phyloP scores from a whole-genome alignment of 805 yeast species.

The Ogataea saltuana region DNA sequence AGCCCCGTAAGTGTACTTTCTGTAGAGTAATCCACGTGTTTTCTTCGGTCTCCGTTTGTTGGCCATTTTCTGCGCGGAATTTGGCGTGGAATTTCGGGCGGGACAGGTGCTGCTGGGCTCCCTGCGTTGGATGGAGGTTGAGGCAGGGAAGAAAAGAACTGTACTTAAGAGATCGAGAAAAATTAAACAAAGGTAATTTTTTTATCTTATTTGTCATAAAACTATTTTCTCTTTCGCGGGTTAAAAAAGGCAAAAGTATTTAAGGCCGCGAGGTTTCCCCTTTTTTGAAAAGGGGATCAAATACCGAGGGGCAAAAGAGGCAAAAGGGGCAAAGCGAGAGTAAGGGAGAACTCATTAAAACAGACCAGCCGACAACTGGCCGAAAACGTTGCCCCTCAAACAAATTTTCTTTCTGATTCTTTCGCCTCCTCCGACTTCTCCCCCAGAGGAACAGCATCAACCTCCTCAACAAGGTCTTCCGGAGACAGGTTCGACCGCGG shows the following conservation, averaged over 20 bases:
- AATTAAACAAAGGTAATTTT: background rate
- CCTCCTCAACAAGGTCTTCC: constrained; percentile 14
- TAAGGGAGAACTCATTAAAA: no score
- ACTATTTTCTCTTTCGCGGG: no score
- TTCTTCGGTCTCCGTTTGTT: constrained; percentile 87
- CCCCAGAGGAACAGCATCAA: constrained; percentile 3
- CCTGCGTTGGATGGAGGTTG: background rate
- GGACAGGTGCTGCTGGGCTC: background rate
- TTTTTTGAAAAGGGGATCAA: no score
- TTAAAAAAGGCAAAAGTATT: no score
- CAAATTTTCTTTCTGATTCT: background rate
- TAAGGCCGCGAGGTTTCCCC: no score
- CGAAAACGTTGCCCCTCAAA: background rate
- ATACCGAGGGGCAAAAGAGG: no score
- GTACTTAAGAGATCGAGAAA: background rate
- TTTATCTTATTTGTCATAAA: background rate
- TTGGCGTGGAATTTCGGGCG: background rate
- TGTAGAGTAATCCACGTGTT: constrained; percentile 69
- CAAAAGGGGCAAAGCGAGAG: no score
- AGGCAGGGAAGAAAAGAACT: background rate
- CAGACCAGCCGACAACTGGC: no score
- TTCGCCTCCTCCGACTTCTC: background rate
- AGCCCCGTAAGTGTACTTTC: constrained; percentile 64
- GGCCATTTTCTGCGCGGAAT: constrained; percentile 51
- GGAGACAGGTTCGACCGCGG: constrained; percentile 38